Evolutionary conservation across 2,329 filamentous ascomycete species (phyloP), one percentile per base, ranked within the genome.

Genomic region (Aspergillus clavatus): DNA sequence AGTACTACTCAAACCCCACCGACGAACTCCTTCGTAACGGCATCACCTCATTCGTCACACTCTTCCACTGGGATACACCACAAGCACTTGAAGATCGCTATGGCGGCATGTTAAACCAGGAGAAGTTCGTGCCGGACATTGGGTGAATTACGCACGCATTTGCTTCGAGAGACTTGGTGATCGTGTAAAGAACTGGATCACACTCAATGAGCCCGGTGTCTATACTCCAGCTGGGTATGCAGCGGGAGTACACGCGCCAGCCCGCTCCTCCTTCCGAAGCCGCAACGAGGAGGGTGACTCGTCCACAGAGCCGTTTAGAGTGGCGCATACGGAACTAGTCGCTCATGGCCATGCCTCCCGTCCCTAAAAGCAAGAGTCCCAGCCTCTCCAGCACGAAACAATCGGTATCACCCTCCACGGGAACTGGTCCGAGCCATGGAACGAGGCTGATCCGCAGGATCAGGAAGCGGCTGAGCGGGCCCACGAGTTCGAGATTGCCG

Each of bases 201-300:
- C 86, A 22, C 87, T 89, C 71, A 90, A 90, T 65, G 87, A 91
- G 72, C 87, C 87, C 3, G 89, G 84, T 75, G 89, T 86, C 66
- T 86, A 82, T 49, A 80, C 83, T 23, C 83, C 90, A 52, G 77
- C 89, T 39, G 87, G 86, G 21, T 90, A 89, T 69, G 84, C 76
- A 58, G 81, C 78, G 22, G 87, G 87, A 16, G 73, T 82, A 50
- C 88, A 88, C 61, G 87, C 87, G 12, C 87, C 87, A 2, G 87
- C 85, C 14, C 82, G 80, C 58, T 86, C 82, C 3, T 87, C 83
- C 48, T 83, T 89, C 68, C 79, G 85, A 53, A 75, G 65, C 45
- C 86, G 82, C 73, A 86, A 78, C 40, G 61, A 77, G n/a, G 77
- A 81, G 41, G 86, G 86, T 23, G 86, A 90, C 69, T 85, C 82